Evolutionary conservation across 352 stramenopile genomes (phyloP).

Genomic region (Globisporangium uncinulatum): DNA sequence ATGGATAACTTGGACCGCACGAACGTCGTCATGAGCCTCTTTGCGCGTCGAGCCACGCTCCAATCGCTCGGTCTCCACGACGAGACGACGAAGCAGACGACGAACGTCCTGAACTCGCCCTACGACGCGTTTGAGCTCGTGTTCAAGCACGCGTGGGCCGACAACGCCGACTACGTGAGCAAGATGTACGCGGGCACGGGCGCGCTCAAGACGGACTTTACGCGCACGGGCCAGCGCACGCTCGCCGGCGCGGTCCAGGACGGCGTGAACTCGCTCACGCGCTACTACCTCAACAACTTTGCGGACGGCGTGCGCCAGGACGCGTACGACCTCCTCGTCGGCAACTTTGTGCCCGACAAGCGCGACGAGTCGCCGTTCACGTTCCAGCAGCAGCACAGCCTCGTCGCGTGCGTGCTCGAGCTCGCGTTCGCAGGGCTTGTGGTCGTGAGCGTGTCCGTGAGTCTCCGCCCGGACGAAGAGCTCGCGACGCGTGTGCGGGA

Average conservation of each 20-base stretch:
- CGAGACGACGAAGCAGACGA: conserved; percentile 11
- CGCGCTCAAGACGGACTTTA: conserved; percentile 95
- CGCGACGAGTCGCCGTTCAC: conserved; percentile 74
- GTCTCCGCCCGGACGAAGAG: conserved; percentile 50
- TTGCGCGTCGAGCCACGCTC: conserved; percentile 83
- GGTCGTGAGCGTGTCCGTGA: conserved; percentile 61
- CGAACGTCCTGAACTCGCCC: conserved; percentile 45
- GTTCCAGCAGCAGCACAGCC: conserved; percentile 81
- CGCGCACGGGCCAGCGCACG: conserved; percentile 91
- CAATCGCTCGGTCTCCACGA: conserved; percentile 50
- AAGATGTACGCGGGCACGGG: conserved; percentile 92
- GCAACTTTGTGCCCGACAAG: conserved; percentile 66
- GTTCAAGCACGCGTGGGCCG: conserved; percentile 90
- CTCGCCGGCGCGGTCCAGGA: conserved; percentile 89
- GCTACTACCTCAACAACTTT: conserved; percentile 98
- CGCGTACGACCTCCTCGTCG: conserved; percentile 89
- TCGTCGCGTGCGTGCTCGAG: conserved; percentile 60
- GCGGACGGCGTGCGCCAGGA: conserved; percentile 90
- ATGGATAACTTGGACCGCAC: conserved; percentile 98
- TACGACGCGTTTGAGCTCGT: conserved; percentile 56
- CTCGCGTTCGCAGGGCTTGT: conserved; percentile 35
- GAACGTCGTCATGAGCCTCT: conserved; percentile 96
- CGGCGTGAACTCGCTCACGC: conserved; percentile 91
- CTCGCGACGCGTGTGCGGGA: conserved; percentile 54
- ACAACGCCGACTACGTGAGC: conserved; percentile 95